Conservation (phyloP, 176 grass and related monocot species). For the Avena sativa region DNA sequence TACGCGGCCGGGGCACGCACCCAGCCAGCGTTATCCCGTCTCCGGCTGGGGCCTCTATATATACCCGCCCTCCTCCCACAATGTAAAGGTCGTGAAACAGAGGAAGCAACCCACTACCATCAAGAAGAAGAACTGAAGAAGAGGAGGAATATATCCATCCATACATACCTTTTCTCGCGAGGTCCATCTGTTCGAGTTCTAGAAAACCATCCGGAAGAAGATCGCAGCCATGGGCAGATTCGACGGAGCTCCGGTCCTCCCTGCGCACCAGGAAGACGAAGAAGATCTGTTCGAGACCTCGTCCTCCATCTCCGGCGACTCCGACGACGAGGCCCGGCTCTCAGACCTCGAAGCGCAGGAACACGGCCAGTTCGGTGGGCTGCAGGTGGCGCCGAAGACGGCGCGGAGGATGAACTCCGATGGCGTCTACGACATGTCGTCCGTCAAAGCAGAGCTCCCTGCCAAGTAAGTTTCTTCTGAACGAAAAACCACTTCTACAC, state of each 20-base stretch:
- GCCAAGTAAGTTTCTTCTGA: conserved; percentile 58
- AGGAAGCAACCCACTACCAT: background rate
- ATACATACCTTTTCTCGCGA: background rate
- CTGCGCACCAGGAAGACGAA: conserved; percentile 47
- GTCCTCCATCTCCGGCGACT: conserved; percentile 60
- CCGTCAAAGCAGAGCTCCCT: conserved; percentile 65
- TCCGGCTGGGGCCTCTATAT: conserved; percentile 42
- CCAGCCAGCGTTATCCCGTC: conserved; percentile 41
- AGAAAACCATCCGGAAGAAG: conserved; percentile 15
- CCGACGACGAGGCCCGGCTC: conserved; percentile 51
- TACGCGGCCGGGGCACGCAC: background rate
- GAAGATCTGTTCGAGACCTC: conserved; percentile 68
- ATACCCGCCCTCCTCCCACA: conserved; percentile 4
- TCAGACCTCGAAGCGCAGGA: conserved; percentile 28
- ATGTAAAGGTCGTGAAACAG: conserved; percentile 39
- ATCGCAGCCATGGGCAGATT: conserved; percentile 39
- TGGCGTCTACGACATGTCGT: conserved; percentile 62
- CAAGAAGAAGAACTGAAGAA: too few relatives aligned
- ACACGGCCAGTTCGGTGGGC: too few relatives aligned
- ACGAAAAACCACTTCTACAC: background rate
- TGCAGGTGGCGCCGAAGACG: conserved; percentile 21
- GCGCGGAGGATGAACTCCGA: conserved; percentile 45
- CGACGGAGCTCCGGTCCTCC: conserved; percentile 30
- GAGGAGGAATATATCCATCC: conserved; percentile 40
- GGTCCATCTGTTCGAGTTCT: background rate